A percentile compares a stretch with the other conserved stretches of the same genome.
phyloP scores from a whole-genome alignment of 2,329 filamentous ascomycete genomes.

The Apiospora aurea region DNA sequence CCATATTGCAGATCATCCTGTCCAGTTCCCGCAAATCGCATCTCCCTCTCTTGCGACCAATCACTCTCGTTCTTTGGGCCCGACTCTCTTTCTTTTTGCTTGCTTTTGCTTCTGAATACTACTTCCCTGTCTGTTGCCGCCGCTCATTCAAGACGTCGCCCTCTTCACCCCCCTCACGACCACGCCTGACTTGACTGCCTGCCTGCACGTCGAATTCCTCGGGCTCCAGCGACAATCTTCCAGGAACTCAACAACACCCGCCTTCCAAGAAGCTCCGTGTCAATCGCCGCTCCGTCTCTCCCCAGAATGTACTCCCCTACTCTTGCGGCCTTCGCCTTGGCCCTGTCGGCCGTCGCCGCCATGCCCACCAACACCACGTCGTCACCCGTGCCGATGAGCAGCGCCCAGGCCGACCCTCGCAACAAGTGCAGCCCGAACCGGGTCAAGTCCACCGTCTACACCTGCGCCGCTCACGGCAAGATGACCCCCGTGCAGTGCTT shows the following conservation, averaged over 20 bases:
- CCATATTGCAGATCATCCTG: slow-evolving; percentile 21
- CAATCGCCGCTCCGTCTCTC: background rate
- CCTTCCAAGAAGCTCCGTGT: too few species aligned
- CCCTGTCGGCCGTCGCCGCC: slow-evolving; percentile 12
- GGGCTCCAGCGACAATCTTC: background rate
- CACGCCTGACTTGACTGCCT: background rate
- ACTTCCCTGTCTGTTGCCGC: slow-evolving; percentile 9
- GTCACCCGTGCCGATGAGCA: slow-evolving; percentile 13
- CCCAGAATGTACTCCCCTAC: slow-evolving; percentile 6
- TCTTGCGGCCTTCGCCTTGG: background rate
- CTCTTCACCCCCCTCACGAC: slow-evolving; percentile 2
- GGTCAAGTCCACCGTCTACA: slow-evolving; percentile 15
- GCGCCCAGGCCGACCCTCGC: slow-evolving; percentile 10
- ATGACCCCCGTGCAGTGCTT: slow-evolving; percentile 18
- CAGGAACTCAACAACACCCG: background rate
- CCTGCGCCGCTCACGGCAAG: background rate
- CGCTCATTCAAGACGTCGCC: background rate
- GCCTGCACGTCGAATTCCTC: background rate
- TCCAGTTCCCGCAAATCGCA: slow-evolving; percentile 21
- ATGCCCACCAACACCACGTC: background rate
- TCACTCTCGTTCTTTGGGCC: slow-evolving; percentile 22
- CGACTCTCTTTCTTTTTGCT: slow-evolving; percentile 18
- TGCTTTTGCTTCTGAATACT: slow-evolving; percentile 5
- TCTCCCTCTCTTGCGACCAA: slow-evolving; percentile 19
- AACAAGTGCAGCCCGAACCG: slow-evolving; percentile 9